Evolutionary conservation across 1,139 yeast species (phyloP), one percentile per base, ranked within the genome.

Genomic region (Nematodospora anomalae): DNA sequence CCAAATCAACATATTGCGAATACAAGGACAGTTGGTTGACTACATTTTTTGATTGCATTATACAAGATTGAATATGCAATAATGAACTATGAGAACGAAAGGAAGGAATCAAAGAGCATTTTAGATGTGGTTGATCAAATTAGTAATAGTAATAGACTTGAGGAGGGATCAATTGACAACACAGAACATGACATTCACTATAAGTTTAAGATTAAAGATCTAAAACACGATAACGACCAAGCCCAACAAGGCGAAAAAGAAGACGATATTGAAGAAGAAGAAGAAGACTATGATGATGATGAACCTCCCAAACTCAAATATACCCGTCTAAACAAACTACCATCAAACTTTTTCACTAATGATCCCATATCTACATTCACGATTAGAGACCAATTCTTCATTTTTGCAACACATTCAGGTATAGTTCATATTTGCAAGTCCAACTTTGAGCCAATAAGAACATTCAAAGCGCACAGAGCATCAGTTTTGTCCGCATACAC

Each of bases 371-470:
- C 97, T 1, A 64, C 89, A 0, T 75, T 83, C 44, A 62, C 69
- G 11, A 74, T 84, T 40, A 73, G 75, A 38, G 85, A 80, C 3
- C 57, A 66, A 2, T 70, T 80, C 30, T 77, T 83, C 48, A 78
- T 85, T 11, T 83, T 89, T 64, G 97, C 95, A 1, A 87, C 97
- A 1, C 97, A 92, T 51, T 79, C 94, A 0, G 98, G 98, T 0
- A 59, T 85, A 3, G 58, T 92, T 3, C 90, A 87, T 49, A 62
- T 92, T 9, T 74, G 85, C 2, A 67, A 67, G 9, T 71, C 85
- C 0, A 77, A 80, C 29, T 71, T 84, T 45, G 61, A 71, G 4
- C 57, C 80, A 0, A 64, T 88, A 2, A 68, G 94, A 27, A 82
- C 96, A 0, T 74, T 86, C 44, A 78, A 87, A 48, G 92, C 94